Evolutionary conservation across 306 rosid genomes (phyloP), one percentile per base, ranked within the genome.

Genomic region (Cucumis sativus): DNA sequence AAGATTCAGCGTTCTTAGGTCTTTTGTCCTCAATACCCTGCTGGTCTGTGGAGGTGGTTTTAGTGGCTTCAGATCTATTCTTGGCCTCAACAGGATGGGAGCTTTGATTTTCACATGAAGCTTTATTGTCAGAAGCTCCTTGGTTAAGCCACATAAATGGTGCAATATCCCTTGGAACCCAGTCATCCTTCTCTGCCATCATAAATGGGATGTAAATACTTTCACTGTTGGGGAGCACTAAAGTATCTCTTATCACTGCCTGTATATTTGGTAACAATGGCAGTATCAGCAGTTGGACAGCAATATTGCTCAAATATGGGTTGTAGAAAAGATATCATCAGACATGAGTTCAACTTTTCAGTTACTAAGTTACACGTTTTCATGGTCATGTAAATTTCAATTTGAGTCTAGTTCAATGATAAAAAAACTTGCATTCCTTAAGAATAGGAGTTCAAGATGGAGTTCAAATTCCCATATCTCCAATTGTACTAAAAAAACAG

Each of bases 131-230:
- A 51, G 78, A 79, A 35, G 84, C 54, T 47, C 91, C 98, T 82
- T 85, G 99, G 79, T 84, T 79, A 80, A 84, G 56, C 97, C 99
- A 95, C 65, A 85, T 74, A 79, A 88, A 92, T 11, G 99, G 99
- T 76, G 99, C 97, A 28, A 81, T 85, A 51, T 23, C 87, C 60
- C 86, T 83, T 5, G 93, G 96, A 41, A 92, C 79, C 99, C 99
- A 95, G 81, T 95, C 97, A 16, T 92, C 87, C 75, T 90, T 90
- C 81, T 92, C 97, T 2, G 97, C 97, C 62, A 86, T 74, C 99
- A 95, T 95, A 89, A 92, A 92, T n/a, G 96, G 84, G 73, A 95
- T 77, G 79, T 84, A 83, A 39, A 86, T n/a, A 77, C 83, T 85
- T 85, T 89, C 97, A 70, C 87, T 77, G 82, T 92, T 92, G 37